Evolutionary conservation across 2,329 filamentous ascomycete genomes (phyloP).

Genomic region (Huntiella omanensis): DNA sequence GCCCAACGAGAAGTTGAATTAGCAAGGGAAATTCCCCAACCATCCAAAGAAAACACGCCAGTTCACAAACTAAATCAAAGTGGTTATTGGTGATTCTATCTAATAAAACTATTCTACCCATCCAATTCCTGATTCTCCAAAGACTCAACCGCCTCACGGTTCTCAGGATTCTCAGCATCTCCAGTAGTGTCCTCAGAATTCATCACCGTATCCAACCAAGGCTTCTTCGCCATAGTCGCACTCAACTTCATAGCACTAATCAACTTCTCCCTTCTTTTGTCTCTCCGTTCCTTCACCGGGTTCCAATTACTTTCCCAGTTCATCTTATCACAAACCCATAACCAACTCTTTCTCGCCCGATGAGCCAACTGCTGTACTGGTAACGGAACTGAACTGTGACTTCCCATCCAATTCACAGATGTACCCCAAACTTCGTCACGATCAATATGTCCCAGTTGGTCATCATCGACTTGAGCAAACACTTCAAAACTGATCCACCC

Average conservation of each 20-base stretch:
- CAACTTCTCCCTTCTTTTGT: background rate
- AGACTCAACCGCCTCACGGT: background rate
- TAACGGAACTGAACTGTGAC: conserved; percentile 2
- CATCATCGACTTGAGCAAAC: conserved; percentile 5
- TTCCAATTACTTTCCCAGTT: conserved; percentile 9
- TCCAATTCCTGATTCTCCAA: background rate
- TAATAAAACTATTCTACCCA: background rate
- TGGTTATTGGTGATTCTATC: too few relatives aligned
- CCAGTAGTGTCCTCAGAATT: background rate
- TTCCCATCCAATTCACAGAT: background rate
- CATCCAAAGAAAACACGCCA: too few relatives aligned
- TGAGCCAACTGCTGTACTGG: conserved; percentile 9
- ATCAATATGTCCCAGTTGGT: background rate
- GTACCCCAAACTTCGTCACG: background rate
- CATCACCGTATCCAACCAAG: background rate
- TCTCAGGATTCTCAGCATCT: background rate
- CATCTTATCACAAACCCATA: conserved; percentile 11
- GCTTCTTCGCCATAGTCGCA: background rate
- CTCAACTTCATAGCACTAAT: too few relatives aligned
- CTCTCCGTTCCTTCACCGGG: background rate
- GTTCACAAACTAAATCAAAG: too few relatives aligned
- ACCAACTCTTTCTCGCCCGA: conserved; percentile 12
- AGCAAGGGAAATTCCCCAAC: too few relatives aligned
- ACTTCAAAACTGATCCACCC: conserved; percentile 14
- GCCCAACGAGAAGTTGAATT: too few relatives aligned